Conservation (phyloP, 495 filamentous ascomycete genomes). For the Thermothielavioides terrestris region DNA sequence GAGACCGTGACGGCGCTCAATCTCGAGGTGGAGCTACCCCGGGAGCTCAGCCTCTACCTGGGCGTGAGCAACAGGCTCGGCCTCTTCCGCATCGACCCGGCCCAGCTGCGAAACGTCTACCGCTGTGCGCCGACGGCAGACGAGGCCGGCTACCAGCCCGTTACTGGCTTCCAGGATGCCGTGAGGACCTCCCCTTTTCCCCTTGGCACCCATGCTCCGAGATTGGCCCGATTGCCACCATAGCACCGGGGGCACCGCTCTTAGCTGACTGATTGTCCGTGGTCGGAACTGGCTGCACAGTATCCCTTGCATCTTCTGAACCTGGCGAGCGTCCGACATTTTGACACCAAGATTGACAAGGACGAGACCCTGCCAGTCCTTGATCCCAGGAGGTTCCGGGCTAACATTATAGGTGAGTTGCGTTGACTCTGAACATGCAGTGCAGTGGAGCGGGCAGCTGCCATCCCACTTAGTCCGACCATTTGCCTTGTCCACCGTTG, state of each 20-base stretch:
- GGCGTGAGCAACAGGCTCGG: slow-evolving; percentile 56
- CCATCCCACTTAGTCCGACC: neutral
- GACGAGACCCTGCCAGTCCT: slow-evolving; percentile 39
- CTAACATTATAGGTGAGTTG: slow-evolving; percentile 67
- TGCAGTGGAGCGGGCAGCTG: neutral
- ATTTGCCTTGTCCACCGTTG: neutral
- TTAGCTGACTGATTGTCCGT: neutral
- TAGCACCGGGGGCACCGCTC: no score
- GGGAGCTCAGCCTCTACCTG: slow-evolving; percentile 48
- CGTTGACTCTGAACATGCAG: neutral
- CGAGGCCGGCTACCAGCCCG: slow-evolving; percentile 64
- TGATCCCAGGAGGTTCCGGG: slow-evolving; percentile 64
- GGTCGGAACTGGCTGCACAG: slow-evolving; percentile 18
- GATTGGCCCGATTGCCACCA: slow-evolving; percentile 15
- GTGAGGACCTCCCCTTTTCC: slow-evolving; percentile 32
- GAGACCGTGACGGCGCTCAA: slow-evolving; percentile 57
- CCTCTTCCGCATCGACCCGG: slow-evolving; percentile 62
- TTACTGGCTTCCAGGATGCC: slow-evolving; percentile 75
- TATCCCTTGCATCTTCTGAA: slow-evolving; percentile 81
- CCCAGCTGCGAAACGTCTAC: slow-evolving; percentile 56
- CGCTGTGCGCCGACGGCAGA: slow-evolving; percentile 65
- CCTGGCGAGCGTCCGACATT: slow-evolving; percentile 61
- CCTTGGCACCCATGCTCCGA: neutral
- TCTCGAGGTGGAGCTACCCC: slow-evolving; percentile 43
- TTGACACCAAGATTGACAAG: slow-evolving; percentile 48